phyloP scores from a whole-genome alignment of 805 yeast genomes.

The Pichia exigua region DNA sequence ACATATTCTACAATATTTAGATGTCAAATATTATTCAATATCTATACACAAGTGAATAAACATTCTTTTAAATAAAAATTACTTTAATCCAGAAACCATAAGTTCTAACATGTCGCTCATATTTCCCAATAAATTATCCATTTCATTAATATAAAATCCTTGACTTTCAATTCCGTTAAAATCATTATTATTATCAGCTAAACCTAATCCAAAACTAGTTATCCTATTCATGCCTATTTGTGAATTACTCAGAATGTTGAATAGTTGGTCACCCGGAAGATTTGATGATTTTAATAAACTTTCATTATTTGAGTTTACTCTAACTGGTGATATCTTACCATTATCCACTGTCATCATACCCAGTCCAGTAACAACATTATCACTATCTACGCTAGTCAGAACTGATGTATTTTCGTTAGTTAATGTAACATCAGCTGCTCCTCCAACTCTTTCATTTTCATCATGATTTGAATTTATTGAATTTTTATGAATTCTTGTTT shows the following conservation, averaged over 20 bases:
- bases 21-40: background rate
- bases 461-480: background rate
- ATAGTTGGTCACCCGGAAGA: background rate
- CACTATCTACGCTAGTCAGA: background rate
- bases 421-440: background rate
- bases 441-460: background rate
- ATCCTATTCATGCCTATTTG: conserved; percentile 4
- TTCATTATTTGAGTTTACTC: background rate
- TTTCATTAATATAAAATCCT: conserved; percentile 7
- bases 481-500: background rate
- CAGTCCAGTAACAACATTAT: conserved; percentile 7
- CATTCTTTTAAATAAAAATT: background rate
- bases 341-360: conserved; percentile 8
- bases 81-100: conserved; percentile 1
- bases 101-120: conserved; percentile 2
- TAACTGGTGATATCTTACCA: conserved; percentile 6
- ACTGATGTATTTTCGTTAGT: background rate
- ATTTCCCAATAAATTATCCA: conserved; percentile 5
- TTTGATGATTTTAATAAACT: background rate
- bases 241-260: background rate
- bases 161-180: background rate
- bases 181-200: background rate
- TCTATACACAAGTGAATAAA: background rate
- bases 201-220: background rate
- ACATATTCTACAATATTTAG: too few relatives aligned